phyloP scores from a whole-genome alignment of 2,329 filamentous ascomycete genomes.

The Alternaria viburni region DNA sequence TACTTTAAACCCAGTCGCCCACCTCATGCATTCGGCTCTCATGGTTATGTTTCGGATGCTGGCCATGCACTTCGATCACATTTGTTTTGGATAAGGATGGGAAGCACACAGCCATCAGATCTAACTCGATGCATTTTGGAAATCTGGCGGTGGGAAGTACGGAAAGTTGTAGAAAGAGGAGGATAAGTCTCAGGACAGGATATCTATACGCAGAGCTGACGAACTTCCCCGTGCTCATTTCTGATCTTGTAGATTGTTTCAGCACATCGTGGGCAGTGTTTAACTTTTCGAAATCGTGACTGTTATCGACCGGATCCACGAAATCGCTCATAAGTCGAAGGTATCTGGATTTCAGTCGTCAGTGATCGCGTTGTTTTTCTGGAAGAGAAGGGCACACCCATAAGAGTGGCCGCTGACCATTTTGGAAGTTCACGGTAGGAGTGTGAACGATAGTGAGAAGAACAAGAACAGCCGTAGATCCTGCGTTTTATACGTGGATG shows the following conservation, averaged over 20 bases:
- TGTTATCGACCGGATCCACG: not conserved
- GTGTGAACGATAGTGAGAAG: not conserved
- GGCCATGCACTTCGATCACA: not conserved
- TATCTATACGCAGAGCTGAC: not conserved
- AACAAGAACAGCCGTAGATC: not conserved
- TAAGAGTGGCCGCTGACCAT: accelerated
- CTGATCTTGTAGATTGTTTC: not conserved
- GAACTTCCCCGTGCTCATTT: too few species aligned
- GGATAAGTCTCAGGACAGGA: not conserved
- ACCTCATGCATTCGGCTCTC: not conserved
- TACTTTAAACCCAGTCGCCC: not conserved
- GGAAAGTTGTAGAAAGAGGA: not conserved
- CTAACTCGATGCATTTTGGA: not conserved
- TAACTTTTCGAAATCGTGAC: not conserved
- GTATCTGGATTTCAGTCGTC: too few species aligned
- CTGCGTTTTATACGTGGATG: not conserved
- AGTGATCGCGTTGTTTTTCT: not conserved
- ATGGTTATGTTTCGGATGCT: not conserved
- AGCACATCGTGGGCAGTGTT: not conserved
- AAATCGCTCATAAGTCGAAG: not conserved
- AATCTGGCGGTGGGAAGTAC: not conserved
- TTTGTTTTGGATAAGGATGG: not conserved
- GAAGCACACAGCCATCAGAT: not conserved
- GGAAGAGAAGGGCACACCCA: not conserved
- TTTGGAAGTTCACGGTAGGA: not conserved